These are phyloP conservation scores for Pseudisothecium myosuroides DNA, from an alignment of 225 moss, liverwort and hornwort genomes.

Conservation along the genomic window DNA sequence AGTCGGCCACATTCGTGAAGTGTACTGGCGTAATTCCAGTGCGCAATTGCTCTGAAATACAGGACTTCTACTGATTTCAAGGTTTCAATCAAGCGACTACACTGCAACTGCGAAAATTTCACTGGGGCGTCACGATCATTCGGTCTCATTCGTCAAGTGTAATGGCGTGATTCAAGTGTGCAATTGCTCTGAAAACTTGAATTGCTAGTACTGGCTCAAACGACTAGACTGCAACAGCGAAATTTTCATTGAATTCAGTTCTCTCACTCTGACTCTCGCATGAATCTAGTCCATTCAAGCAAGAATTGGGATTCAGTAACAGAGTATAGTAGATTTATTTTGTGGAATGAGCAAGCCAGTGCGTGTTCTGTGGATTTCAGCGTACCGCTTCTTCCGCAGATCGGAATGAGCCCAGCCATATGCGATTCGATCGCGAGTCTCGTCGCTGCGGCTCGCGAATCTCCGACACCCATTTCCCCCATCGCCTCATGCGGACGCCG, in stretches of 20 bases:
- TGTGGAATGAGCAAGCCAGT: neutral
- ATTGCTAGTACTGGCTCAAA: neutral
- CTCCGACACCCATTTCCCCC: conserved; percentile 57
- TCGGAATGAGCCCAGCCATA: conserved; percentile 44
- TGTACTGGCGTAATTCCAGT: neutral
- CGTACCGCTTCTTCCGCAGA: conserved; percentile 37
- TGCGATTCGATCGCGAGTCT: conserved; percentile 27
- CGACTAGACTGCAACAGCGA: neutral
- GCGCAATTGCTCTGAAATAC: neutral
- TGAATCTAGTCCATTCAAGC: neutral
- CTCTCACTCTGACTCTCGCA: neutral
- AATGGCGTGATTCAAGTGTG: neutral
- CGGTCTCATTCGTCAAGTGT: neutral
- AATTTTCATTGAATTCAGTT: neutral
- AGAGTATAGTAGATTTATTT: neutral
- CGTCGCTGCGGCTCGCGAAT: conserved; percentile 24
- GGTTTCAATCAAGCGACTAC: neutral
- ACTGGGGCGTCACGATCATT: neutral
- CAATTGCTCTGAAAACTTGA: no score
- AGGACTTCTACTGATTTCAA: neutral
- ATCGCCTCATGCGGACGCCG: conserved; percentile 34
- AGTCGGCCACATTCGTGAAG: neutral
- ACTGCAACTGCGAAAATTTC: neutral
- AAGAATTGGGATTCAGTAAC: neutral
- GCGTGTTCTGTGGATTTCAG: neutral